Evolutionary conservation across 2,329 filamentous ascomycete species (phyloP).

Genomic region (Torrubiella hemipterigena): DNA sequence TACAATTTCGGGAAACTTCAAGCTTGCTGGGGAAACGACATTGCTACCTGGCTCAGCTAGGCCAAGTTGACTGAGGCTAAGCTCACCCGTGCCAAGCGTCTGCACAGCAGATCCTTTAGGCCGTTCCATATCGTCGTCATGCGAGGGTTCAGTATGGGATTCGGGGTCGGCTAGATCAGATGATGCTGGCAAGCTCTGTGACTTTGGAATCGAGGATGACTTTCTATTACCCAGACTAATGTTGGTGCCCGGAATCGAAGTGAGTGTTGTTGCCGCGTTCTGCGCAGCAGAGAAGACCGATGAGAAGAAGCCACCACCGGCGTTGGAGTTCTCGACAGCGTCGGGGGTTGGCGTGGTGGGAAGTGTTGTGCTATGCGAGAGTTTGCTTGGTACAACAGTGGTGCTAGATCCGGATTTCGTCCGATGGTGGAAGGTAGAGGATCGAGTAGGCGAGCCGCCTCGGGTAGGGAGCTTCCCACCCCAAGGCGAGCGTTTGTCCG

Average conservation of each 20-base stretch:
- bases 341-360: constrained; percentile 71
- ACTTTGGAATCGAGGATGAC: constrained; percentile 13
- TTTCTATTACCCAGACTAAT: constrained; percentile 37
- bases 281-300: constrained; percentile 88
- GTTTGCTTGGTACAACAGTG: constrained; percentile 69
- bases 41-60: constrained; percentile 50
- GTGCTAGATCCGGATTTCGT: constrained; percentile 39
- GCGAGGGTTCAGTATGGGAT: constrained; percentile 1
- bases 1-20: constrained; percentile 38
- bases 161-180: constrained; percentile 23
- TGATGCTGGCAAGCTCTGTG: constrained; percentile 12
- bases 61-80: constrained; percentile 81
- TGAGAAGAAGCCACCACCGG: constrained; percentile 73
- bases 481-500: constrained; percentile 17
- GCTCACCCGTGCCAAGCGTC: constrained; percentile 77
- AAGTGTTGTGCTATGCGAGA: constrained; percentile 62
- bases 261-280: constrained; percentile 70
- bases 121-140: constrained; percentile 17
- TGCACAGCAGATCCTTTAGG: constrained; percentile 69
- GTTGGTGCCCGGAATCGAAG: constrained; percentile 57
- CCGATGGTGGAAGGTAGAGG: constrained; percentile 59
- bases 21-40: constrained; percentile 42
- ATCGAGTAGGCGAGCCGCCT: constrained; percentile 52
- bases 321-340: constrained; percentile 42
- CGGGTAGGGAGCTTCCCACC: constrained; percentile 21